Conservation (phyloP, 2,329 filamentous ascomycete species). For the Diaporthe batatas region DNA sequence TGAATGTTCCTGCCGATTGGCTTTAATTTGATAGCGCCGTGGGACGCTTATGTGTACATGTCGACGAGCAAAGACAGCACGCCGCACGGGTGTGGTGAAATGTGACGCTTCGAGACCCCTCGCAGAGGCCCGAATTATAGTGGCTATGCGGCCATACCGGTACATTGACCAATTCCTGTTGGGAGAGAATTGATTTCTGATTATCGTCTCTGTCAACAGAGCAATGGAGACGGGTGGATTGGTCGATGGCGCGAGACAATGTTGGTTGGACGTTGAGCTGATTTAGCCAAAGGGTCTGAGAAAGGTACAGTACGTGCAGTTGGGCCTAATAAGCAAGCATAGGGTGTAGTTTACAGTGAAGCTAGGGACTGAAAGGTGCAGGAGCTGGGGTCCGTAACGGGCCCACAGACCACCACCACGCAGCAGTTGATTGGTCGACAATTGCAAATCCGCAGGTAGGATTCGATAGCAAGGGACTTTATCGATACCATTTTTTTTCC, state of each 20-base stretch:
- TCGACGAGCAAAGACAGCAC: background rate
- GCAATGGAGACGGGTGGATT: background rate
- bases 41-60: background rate
- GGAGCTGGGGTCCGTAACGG: background rate
- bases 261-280: background rate
- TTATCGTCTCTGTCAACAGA: background rate
- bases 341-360: background rate
- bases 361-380: background rate
- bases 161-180: slow-evolving; percentile 40
- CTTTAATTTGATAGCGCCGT: background rate
- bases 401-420: background rate
- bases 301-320: background rate
- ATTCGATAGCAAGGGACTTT: slow-evolving; percentile 37
- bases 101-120: slow-evolving; percentile 2
- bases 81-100: background rate
- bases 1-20: background rate
- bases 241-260: background rate
- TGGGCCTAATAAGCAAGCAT: background rate
- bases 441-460: slow-evolving; percentile 37
- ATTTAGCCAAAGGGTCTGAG: background rate
- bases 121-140: slow-evolving; percentile 32
- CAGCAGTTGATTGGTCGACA: slow-evolving; percentile 13
- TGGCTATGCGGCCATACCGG: slow-evolving; percentile 38
- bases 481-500: slow-evolving; percentile 43
- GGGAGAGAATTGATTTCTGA: background rate